phyloP scores from a whole-genome alignment of 2,329 filamentous ascomycete species.

The Sordariomycetes sp. region DNA sequence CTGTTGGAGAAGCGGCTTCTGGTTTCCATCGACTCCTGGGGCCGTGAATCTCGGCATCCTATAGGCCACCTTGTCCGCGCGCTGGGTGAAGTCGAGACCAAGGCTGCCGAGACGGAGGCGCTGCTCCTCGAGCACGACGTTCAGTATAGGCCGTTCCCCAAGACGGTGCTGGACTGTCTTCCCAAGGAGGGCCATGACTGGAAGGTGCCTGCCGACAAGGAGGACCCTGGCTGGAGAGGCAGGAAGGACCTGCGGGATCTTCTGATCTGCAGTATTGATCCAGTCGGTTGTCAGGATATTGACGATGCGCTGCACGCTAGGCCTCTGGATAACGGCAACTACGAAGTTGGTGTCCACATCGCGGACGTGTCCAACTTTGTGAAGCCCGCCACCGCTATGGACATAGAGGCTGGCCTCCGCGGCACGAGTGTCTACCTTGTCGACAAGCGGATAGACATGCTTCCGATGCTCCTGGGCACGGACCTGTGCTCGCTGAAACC shows the following conservation, averaged over 20 bases:
- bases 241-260: constrained; percentile 74
- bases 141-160: constrained; percentile 93
- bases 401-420: constrained; percentile 82
- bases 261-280: constrained; percentile 94
- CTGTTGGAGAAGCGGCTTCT: constrained; percentile 83
- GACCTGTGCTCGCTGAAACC: constrained; percentile 95
- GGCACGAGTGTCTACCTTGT: constrained; percentile 96
- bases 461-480: constrained; percentile 89
- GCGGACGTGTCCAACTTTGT: constrained; percentile 99
- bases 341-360: constrained; percentile 94
- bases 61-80: constrained; percentile 89
- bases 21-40: constrained; percentile 91
- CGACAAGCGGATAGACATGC: constrained; percentile 98
- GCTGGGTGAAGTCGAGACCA: constrained; percentile 85
- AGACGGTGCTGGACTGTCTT: constrained; percentile 86
- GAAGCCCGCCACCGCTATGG: constrained; percentile 94
- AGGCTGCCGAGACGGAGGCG: constrained; percentile 95
- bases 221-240: constrained; percentile 78
- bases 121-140: constrained; percentile 91
- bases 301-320: constrained; percentile 91
- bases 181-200: constrained; percentile 86
- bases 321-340: constrained; percentile 79
- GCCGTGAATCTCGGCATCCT: constrained; percentile 83
- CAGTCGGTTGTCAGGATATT: constrained; percentile 91
- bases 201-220: constrained; percentile 69